Conservation (phyloP, 2,329 filamentous ascomycete species). For the Neopestalotiopsis clavispora region DNA sequence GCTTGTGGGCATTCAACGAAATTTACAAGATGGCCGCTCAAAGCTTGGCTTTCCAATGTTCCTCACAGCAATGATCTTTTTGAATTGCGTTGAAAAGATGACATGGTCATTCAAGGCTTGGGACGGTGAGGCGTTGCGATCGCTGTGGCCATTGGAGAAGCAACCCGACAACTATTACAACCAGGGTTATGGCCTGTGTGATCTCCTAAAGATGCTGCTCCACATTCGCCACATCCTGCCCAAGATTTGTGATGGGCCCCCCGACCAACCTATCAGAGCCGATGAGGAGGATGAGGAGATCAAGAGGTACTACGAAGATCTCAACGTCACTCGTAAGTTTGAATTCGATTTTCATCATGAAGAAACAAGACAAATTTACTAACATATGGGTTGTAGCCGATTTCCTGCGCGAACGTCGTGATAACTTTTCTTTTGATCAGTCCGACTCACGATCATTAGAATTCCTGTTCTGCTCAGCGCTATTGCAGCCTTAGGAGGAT, state of each 20-base stretch:
- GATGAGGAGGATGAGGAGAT: constrained; percentile 52
- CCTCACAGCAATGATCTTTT: constrained; percentile 64
- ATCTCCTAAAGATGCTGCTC: constrained; percentile 65
- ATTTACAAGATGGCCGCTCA: constrained; percentile 64
- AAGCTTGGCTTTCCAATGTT: constrained; percentile 66
- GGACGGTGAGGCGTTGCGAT: constrained; percentile 65
- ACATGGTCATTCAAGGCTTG: constrained; percentile 73
- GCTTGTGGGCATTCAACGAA: constrained; percentile 64
- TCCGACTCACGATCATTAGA: constrained; percentile 52
- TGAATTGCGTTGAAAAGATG: constrained; percentile 70
- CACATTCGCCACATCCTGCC: constrained; percentile 65
- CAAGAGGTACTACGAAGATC: constrained; percentile 57
- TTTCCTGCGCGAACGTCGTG: constrained; percentile 51
- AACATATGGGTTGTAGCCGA: constrained; percentile 32
- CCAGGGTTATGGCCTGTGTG: constrained; percentile 63
- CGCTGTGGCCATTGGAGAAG: constrained; percentile 65
- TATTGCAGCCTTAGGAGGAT: constrained; percentile 38
- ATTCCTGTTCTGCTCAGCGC: constrained; percentile 48
- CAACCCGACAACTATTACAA: constrained; percentile 61
- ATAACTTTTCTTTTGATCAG: constrained; percentile 56
- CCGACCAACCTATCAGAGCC: constrained; percentile 53
- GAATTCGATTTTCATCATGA: no score
- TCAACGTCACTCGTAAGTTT: constrained; percentile 63
- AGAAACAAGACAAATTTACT: constrained; percentile 18
- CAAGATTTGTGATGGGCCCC: constrained; percentile 48